Evolutionary conservation across 2,329 filamentous ascomycete species (phyloP).

Genomic region (Penicillium rolfsii): DNA sequence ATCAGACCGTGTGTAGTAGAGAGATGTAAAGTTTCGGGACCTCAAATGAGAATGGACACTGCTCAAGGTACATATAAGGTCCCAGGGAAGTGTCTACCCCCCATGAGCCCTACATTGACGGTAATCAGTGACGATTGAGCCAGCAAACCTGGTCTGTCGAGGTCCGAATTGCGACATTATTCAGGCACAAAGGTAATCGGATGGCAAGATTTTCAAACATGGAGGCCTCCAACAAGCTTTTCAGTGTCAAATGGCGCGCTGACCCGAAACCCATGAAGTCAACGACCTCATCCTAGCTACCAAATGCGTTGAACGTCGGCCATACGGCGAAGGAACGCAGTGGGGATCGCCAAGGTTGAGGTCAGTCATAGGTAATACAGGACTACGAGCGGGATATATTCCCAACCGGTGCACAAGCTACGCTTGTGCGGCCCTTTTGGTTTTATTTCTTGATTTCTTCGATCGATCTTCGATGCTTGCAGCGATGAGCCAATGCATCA

Average conservation of each 20-base stretch:
- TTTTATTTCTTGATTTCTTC: not conserved
- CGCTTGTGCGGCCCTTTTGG: not conserved
- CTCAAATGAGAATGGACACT: not conserved
- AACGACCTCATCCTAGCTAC: slow-evolving; percentile 4
- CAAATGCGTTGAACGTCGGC: not conserved
- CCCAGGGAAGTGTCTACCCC: not conserved
- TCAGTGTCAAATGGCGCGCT: not conserved
- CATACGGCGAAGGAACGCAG: not conserved
- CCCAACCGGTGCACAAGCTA: slow-evolving; percentile 6
- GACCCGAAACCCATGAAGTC: slow-evolving; percentile 5
- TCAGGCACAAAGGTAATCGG: not conserved
- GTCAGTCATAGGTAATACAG: slow-evolving; percentile 16
- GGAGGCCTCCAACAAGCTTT: not conserved
- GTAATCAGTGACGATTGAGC: not conserved
- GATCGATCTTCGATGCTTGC: not conserved
- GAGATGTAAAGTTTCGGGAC: not conserved
- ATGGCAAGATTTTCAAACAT: not conserved
- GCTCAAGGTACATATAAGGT: not conserved
- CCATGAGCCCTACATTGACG: slow-evolving; percentile 1
- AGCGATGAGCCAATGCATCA: not conserved
- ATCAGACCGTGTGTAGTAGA: not conserved
- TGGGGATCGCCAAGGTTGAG: slow-evolving; percentile 5
- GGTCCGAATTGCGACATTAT: not conserved
- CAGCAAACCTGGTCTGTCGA: not conserved
- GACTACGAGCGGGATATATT: slow-evolving; percentile 3